Base-by-base conservation (phyloP, 257 asterid species). In the Gentiana dahurica region DNA sequence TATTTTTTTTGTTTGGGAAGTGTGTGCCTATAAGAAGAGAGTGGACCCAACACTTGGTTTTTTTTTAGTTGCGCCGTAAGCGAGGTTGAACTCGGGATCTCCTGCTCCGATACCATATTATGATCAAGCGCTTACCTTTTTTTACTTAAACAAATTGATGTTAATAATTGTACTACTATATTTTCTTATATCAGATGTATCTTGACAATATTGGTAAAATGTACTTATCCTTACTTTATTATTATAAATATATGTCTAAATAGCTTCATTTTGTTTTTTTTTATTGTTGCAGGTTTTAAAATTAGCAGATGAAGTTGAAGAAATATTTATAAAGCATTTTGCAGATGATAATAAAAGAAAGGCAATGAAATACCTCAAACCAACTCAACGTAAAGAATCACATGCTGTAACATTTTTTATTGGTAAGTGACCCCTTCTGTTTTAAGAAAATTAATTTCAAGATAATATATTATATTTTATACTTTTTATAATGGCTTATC, bases 291-390 rank as follows among this genome's bases (percentile, higher is more conserved):
- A 92, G 97, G 83, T 63, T 57, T 34, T 84, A 58, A 87, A 84
- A 69, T 74, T 90, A 67, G 80, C 91, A 64, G 96, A 84, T 68
- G 95, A 84, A 47, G 94, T 90, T 63, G 98, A 90, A 78, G 91
- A 80, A 50, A 75, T 84, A 65, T 87, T 90, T 52, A 69, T 79
- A 54, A 71, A 77, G 74, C 78, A 87, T 57, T 90, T 87, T 80
- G 94, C 89, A 50, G 79, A 77, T 65, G 94, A 86, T 74, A 79
- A 90, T 62, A 79, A 49, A 74, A 72, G 86, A 52, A 86, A 73
- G 63, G 97, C 96, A 61, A 82, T 90, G 96, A 86, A 80, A 58
- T 90, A 86, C 84, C 89, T 90, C 46, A 87, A 76, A 67, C 97
- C 97, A 39, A 74, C 86, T 12, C 96, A 73, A 60, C 71, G 72